phyloP scores from a whole-genome alignment of 1,284 basidiomycete genomes.

The Ustilago tritici region DNA sequence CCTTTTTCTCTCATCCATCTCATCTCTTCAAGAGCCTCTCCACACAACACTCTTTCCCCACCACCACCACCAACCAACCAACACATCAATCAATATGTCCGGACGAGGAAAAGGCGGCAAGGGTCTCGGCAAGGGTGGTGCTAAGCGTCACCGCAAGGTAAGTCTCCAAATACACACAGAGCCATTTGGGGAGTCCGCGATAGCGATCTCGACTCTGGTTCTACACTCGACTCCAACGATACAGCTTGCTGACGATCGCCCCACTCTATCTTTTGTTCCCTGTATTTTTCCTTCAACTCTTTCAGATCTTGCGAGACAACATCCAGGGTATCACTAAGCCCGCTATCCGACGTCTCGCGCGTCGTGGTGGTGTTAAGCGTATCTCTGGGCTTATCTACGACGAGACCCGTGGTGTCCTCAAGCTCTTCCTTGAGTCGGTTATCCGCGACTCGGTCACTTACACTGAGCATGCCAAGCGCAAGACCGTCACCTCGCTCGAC shows the following conservation, averaged over 20 bases:
- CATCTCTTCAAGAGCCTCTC: slow-evolving; percentile 45
- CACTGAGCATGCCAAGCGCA: slow-evolving; percentile 94
- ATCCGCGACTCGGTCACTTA: slow-evolving; percentile 90
- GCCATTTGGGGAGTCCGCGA: not conserved
- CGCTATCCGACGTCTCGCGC: slow-evolving; percentile 93
- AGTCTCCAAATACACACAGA: slow-evolving; percentile 17
- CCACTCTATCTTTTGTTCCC: not conserved
- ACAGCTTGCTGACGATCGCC: slow-evolving; percentile 17
- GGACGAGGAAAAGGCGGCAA: slow-evolving; percentile 70
- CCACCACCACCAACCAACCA: slow-evolving; percentile 24
- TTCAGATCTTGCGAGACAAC: slow-evolving; percentile 67
- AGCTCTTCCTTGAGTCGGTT: slow-evolving; percentile 83
- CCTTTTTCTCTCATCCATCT: slow-evolving; percentile 35
- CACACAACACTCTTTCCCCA: slow-evolving; percentile 24
- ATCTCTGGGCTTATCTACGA: slow-evolving; percentile 90
- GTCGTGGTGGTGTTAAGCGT: slow-evolving; percentile 77
- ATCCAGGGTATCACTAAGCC: slow-evolving; percentile 83
- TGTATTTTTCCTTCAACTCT: not conserved
- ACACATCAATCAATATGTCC: slow-evolving; percentile 60
- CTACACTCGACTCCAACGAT: slow-evolving; percentile 1
- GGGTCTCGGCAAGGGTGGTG: slow-evolving; percentile 70
- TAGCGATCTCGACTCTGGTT: not conserved
- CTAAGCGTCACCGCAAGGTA: slow-evolving; percentile 70
- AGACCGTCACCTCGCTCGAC: slow-evolving; percentile 89
- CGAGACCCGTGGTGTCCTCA: slow-evolving; percentile 89